phyloP scores from a whole-genome alignment of 306 rosid genomes.

The Cucurbita argyrosperma region DNA sequence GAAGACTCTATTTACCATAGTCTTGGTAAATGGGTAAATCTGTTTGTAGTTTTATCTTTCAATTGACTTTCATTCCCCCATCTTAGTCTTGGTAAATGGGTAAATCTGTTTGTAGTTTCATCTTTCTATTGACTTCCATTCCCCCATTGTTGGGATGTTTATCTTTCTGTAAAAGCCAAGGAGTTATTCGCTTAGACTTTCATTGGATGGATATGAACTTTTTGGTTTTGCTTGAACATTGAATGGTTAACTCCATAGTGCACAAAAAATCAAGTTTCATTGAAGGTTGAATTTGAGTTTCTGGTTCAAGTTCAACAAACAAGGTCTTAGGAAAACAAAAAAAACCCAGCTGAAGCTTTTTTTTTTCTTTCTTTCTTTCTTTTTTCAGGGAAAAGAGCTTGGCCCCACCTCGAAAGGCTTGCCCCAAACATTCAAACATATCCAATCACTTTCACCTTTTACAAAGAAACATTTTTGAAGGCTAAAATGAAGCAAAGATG shows the following conservation, averaged over 20 bases:
- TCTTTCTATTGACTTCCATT: neutral
- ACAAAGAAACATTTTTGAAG: conserved; percentile 31
- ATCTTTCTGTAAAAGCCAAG: neutral
- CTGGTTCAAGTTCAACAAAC: conserved; percentile 12
- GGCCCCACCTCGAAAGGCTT: conserved; percentile 25
- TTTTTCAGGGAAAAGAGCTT: conserved; percentile 12
- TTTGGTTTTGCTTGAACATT: neutral
- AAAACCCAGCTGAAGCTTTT: neutral
- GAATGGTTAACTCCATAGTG: too few relatives aligned
- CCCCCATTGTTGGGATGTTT: neutral
- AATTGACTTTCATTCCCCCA: neutral
- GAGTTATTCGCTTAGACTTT: neutral
- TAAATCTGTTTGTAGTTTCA: neutral
- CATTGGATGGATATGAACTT: neutral
- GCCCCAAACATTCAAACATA: conserved; percentile 45
- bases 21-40: neutral
- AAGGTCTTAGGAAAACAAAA: conserved; percentile 12
- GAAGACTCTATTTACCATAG: neutral
- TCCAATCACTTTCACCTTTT: conserved; percentile 31
- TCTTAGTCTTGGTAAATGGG: neutral
- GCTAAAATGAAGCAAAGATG: conserved; percentile 34
- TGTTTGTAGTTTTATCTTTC: neutral
- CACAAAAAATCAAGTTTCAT: neutral
- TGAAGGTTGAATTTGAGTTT: neutral
- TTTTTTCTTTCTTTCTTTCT: neutral